Evolutionary conservation across 306 rosid genomes (phyloP).

Genomic region (Abrus precatorius): DNA sequence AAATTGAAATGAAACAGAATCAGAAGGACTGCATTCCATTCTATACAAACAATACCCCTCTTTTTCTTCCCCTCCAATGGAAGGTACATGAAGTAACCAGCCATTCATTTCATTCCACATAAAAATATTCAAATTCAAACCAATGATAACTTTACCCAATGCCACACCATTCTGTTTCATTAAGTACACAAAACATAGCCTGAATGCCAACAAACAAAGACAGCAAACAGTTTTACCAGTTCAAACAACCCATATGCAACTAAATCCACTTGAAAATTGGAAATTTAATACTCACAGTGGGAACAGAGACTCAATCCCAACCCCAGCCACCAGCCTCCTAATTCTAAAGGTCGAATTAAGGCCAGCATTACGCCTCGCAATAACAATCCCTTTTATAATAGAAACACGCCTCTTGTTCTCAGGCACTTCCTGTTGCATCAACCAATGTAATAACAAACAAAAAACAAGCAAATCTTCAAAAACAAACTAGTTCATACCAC

Average conservation of each 20-base stretch:
- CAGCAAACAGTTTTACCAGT: background rate
- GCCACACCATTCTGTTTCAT: too few relatives aligned
- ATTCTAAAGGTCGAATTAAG: constrained; percentile 80
- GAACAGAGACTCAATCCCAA: constrained; percentile 83
- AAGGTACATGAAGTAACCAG: too few relatives aligned
- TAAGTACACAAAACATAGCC: too few relatives aligned
- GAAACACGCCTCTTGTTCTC: constrained; percentile 95
- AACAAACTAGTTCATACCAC: constrained; percentile 68
- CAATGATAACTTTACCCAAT: too few relatives aligned
- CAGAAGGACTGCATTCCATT: too few relatives aligned
- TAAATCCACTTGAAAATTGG: constrained; percentile 30
- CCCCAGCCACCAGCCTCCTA: constrained; percentile 93
- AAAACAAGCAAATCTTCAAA: background rate
- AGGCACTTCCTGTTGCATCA: constrained; percentile 80
- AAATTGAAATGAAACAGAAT: too few relatives aligned
- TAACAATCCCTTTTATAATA: constrained; percentile 85
- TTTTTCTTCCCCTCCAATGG: too few relatives aligned
- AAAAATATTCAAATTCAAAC: too few relatives aligned
- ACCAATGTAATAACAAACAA: background rate
- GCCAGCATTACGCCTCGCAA: constrained; percentile 93
- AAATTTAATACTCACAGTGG: constrained; percentile 69
- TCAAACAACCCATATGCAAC: constrained; percentile 10
- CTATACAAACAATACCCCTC: too few relatives aligned
- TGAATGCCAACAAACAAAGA: background rate
- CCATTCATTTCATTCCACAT: too few relatives aligned